Evolutionary conservation across 2,329 filamentous ascomycete genomes (phyloP).

Genomic region (Microdochium bolleyi): DNA sequence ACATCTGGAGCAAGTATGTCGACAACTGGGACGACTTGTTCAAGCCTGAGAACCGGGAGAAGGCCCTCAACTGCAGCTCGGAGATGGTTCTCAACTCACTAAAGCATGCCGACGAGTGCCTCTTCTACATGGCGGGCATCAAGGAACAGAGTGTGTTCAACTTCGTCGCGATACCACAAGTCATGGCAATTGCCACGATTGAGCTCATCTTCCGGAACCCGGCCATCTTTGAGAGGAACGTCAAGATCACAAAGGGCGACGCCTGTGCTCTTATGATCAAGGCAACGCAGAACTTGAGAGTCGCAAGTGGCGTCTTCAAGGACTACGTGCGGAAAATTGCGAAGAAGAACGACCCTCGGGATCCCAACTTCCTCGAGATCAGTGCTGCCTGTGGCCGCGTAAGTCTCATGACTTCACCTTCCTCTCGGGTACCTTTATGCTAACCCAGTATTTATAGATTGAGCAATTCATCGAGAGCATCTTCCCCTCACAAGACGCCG

Average conservation of each 20-base stretch:
- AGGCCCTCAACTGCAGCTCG: constrained; percentile 77
- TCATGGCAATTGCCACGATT: constrained; percentile 94
- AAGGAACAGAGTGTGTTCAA: constrained; percentile 98
- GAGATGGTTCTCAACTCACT: constrained; percentile 93
- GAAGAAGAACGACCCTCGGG: constrained; percentile 86
- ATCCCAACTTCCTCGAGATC: constrained; percentile 88
- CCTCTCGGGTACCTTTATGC: not conserved
- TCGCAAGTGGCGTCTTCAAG: constrained; percentile 77
- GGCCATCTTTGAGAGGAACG: constrained; percentile 72
- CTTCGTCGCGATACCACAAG: constrained; percentile 93
- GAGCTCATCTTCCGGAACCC: constrained; percentile 91
- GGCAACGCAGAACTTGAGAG: constrained; percentile 80
- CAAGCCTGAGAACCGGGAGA: constrained; percentile 66
- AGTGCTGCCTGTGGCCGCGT: constrained; percentile 86
- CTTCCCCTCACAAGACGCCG: constrained; percentile 76
- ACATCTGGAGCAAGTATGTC: constrained; percentile 96
- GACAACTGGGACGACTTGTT: constrained; percentile 86
- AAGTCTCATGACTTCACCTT: constrained; percentile 5
- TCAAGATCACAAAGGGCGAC: constrained; percentile 95
- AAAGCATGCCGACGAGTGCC: constrained; percentile 78
- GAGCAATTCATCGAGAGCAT: constrained; percentile 94
- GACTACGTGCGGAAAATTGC: constrained; percentile 74
- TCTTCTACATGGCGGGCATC: constrained; percentile 96
- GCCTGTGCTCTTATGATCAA: constrained; percentile 88
- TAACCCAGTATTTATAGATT: constrained; percentile 43